A percentile compares a stretch with the other conserved stretches of the same genome.
Evolutionary conservation across 176 grass and related monocot species (phyloP).

Genomic region (Zoysia japonica): DNA sequence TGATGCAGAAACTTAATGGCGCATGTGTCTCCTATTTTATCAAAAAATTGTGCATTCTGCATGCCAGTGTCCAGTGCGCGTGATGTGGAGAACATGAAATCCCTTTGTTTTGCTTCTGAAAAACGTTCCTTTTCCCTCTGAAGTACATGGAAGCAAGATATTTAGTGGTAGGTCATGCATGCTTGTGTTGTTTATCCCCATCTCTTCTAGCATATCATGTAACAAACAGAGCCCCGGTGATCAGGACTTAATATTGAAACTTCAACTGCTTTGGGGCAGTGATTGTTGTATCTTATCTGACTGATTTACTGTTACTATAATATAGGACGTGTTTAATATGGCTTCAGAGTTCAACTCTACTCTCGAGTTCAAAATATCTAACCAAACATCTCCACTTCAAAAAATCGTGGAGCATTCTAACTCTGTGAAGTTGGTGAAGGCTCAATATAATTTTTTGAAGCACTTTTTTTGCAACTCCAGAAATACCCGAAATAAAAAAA

Average conservation of each 20-base stretch:
- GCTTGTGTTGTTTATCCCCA: not conserved
- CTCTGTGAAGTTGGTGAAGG: too few relatives aligned
- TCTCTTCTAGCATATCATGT: too few relatives aligned
- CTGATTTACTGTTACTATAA: not conserved
- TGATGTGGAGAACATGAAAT: not conserved
- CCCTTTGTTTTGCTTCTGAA: not conserved
- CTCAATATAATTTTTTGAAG: too few relatives aligned
- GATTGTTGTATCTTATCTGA: not conserved
- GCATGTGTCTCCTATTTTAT: not conserved
- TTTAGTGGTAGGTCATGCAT: not conserved
- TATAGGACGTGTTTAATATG: not conserved
- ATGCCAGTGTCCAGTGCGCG: not conserved
- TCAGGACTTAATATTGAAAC: not conserved
- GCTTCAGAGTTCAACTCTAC: too few relatives aligned
- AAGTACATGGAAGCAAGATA: not conserved
- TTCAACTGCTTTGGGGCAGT: not conserved
- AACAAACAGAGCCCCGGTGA: not conserved
- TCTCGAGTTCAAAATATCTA: too few relatives aligned
- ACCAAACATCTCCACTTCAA: too few relatives aligned
- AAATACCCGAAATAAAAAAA: too few relatives aligned
- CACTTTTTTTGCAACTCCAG: too few relatives aligned
- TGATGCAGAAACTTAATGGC: constrained; percentile 12
- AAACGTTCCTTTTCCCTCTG: not conserved
- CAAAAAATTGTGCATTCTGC: not conserved
- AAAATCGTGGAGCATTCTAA: too few relatives aligned